phyloP scores from a whole-genome alignment of 1,139 yeast genomes.

The Hanseniaspora sp. region DNA sequence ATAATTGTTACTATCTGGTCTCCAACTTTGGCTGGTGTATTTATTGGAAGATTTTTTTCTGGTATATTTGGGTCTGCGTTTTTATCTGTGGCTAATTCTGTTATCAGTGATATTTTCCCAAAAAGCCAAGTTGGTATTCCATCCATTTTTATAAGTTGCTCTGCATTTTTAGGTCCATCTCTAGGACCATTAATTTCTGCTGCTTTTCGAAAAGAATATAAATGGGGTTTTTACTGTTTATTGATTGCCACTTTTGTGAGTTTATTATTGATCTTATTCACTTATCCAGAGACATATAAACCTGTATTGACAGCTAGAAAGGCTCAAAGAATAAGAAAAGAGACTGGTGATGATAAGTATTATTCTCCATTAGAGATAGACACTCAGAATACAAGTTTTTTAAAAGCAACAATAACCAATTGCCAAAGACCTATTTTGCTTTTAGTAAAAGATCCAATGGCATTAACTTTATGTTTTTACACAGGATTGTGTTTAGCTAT shows the following conservation, averaged over 20 bases:
- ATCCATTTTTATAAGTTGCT: conserved; percentile 56
- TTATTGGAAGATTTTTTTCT: conserved; percentile 55
- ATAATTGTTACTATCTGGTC: conserved; percentile 60
- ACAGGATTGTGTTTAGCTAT: conserved; percentile 51
- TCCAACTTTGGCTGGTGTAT: conserved; percentile 47
- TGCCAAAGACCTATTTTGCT: conserved; percentile 48
- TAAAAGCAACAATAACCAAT: conserved; percentile 31
- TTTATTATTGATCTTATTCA: conserved; percentile 36
- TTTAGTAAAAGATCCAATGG: conserved; percentile 50
- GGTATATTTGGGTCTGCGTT: conserved; percentile 65
- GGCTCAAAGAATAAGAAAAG: conserved; percentile 47
- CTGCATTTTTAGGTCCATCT: conserved; percentile 68
- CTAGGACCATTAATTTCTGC: conserved; percentile 63
- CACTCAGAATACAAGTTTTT: conserved; percentile 34
- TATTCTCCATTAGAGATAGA: conserved; percentile 44
- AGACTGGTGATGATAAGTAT: conserved; percentile 46
- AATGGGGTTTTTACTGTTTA: conserved; percentile 52
- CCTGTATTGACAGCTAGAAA: conserved; percentile 51
- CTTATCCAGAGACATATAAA: conserved; percentile 64
- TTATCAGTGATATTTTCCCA: conserved; percentile 54
- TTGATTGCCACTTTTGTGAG: conserved; percentile 56
- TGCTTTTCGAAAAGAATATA: conserved; percentile 44
- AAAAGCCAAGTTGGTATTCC: conserved; percentile 54
- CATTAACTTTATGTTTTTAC: conserved; percentile 47
- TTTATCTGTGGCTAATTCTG: conserved; percentile 68